A percentile compares a stretch with the other conserved stretches of the same genome.
Conservation (phyloP, 2,329 filamentous ascomycete genomes). For the Penicillium sp. region DNA sequence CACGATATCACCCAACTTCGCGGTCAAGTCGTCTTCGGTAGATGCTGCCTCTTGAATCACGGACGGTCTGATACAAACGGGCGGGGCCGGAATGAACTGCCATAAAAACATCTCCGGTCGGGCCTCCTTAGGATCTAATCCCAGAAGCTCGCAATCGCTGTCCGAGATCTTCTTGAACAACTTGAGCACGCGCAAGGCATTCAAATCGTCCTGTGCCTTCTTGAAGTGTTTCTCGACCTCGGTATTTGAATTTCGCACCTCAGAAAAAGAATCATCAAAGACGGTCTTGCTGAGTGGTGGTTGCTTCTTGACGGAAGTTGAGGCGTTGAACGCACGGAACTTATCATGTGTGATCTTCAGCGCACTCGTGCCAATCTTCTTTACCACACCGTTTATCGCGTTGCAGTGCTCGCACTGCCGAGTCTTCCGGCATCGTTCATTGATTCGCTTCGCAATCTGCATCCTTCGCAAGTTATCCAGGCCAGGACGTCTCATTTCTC, state of each 20-base stretch:
- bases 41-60: slow-evolving; percentile 91
- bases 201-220: slow-evolving; percentile 92
- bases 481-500: slow-evolving; percentile 73
- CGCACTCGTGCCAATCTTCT: slow-evolving; percentile 77
- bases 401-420: slow-evolving; percentile 79
- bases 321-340: slow-evolving; percentile 83
- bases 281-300: slow-evolving; percentile 76
- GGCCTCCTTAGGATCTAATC: slow-evolving; percentile 81
- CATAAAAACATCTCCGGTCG: slow-evolving; percentile 96
- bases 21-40: slow-evolving; percentile 94
- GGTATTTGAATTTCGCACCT: slow-evolving; percentile 72
- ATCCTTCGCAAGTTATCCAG: slow-evolving; percentile 84
- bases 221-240: slow-evolving; percentile 89
- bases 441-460: slow-evolving; percentile 83
- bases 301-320: slow-evolving; percentile 80
- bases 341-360: slow-evolving; percentile 94
- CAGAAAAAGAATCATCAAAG: slow-evolving; percentile 82
- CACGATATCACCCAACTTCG: slow-evolving; percentile 94
- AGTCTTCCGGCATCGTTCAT: slow-evolving; percentile 84
- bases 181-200: slow-evolving; percentile 83
- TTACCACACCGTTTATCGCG: slow-evolving; percentile 83
- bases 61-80: slow-evolving; percentile 89
- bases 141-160: slow-evolving; percentile 85
- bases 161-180: slow-evolving; percentile 86
- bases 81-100: slow-evolving; percentile 92